These are phyloP conservation scores for Sisymbrium irio DNA, from an alignment of 345 rosid genomes.

Conservation along the genomic window DNA sequence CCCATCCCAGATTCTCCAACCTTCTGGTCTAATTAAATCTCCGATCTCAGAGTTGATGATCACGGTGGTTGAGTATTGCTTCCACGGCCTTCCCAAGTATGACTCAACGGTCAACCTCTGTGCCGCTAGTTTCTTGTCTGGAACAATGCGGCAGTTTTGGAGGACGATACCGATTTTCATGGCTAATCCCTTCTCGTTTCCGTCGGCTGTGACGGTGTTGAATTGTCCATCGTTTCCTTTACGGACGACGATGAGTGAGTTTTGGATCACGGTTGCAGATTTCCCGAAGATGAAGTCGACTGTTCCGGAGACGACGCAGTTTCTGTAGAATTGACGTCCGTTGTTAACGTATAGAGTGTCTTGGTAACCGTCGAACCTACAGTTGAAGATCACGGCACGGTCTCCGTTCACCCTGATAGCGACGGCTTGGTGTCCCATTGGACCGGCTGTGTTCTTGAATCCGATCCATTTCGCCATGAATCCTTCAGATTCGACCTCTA, in stretches of 20 bases:
- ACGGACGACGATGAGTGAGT: slow-evolving; percentile 58
- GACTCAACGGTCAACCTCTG: slow-evolving; percentile 40
- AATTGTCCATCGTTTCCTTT: slow-evolving; percentile 42
- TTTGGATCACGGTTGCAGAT: slow-evolving; percentile 54
- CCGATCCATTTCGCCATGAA: slow-evolving; percentile 64
- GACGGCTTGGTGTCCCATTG: slow-evolving; percentile 63
- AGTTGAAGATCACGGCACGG: slow-evolving; percentile 49
- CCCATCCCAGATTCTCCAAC: slow-evolving; percentile 54
- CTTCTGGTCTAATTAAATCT: slow-evolving; percentile 61
- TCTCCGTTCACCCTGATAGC: slow-evolving; percentile 62
- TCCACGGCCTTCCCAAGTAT: slow-evolving; percentile 86
- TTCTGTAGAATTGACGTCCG: slow-evolving; percentile 64
- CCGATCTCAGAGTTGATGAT: slow-evolving; percentile 57
- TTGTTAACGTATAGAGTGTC: slow-evolving; percentile 61
- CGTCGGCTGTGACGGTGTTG: slow-evolving; percentile 70
- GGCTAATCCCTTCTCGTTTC: slow-evolving; percentile 28
- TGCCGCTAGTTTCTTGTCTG: slow-evolving; percentile 47
- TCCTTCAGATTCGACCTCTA: slow-evolving; percentile 56
- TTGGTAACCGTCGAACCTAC: slow-evolving; percentile 70
- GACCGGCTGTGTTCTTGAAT: slow-evolving; percentile 74
- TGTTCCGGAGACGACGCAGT: slow-evolving; percentile 65
- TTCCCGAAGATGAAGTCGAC: slow-evolving; percentile 82
- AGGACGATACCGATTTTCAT: slow-evolving; percentile 53
- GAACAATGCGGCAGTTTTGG: slow-evolving; percentile 78
- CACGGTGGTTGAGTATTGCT: slow-evolving; percentile 50